These are phyloP conservation scores for Coemansia sp. DNA, from an alignment of 371 early-diverging fungal genomes.

Conservation along the genomic window DNA sequence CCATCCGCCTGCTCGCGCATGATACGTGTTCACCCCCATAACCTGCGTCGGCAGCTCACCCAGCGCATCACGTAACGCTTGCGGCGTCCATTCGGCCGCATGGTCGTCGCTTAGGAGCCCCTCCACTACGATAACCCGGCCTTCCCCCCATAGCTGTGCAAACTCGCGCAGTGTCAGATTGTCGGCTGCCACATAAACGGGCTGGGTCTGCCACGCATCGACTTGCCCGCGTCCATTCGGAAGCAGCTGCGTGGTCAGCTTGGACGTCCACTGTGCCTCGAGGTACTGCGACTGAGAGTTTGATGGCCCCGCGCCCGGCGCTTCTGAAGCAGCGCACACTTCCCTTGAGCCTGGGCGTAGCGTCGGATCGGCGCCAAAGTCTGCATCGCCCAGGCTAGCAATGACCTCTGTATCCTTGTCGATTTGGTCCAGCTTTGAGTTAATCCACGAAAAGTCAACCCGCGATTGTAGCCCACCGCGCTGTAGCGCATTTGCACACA, in stretches of 20 bases:
- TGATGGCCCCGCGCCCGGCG: conserved; percentile 17
- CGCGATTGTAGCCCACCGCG: not conserved
- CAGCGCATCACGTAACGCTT: conserved; percentile 4
- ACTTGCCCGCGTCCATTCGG: not conserved
- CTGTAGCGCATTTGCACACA: conserved; percentile 28
- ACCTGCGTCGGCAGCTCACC: conserved; percentile 2
- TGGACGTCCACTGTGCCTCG: conserved; percentile 23
- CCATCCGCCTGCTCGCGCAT: not conserved
- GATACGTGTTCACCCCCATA: not conserved
- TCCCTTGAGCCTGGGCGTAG: conserved; percentile 7
- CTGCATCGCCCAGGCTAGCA: conserved; percentile 32
- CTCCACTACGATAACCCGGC: conserved; percentile 20
- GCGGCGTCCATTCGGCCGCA: conserved; percentile 5
- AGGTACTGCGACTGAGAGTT: conserved; percentile 19
- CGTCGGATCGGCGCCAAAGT: conserved; percentile 10
- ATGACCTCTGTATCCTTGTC: conserved; percentile 26
- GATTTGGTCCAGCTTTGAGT: conserved; percentile 17
- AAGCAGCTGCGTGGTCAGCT: conserved; percentile 3
- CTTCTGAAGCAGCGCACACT: not conserved
- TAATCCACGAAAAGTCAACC: conserved; percentile 22
- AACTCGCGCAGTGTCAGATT: conserved; percentile 31
- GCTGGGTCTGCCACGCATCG: conserved; percentile 12
- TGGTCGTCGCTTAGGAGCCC: conserved; percentile 7
- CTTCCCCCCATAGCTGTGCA: conserved; percentile 26
- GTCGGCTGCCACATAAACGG: conserved; percentile 17